These are phyloP conservation scores for Miamiensis avidus DNA, from an alignment of 169 alveolate species.

Conservation along the genomic window DNA sequence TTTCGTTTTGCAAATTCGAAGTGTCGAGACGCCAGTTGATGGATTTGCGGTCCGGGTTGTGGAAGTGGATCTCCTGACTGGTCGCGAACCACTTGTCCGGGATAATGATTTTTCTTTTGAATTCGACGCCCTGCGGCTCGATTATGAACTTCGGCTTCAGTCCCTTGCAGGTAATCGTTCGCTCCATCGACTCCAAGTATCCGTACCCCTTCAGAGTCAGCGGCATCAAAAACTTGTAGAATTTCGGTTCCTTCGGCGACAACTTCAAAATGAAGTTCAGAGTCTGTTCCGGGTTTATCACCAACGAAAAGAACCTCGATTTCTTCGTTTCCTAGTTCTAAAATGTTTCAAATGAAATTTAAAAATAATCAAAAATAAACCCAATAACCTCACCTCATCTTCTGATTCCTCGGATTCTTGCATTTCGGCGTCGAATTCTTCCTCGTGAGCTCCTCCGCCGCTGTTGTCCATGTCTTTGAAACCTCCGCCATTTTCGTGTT, in stretches of 20 bases:
- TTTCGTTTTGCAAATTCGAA: slow-evolving; percentile 46
- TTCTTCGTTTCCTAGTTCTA: slow-evolving; percentile 33
- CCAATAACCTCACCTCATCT: slow-evolving; percentile 2
- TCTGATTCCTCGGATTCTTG: slow-evolving; percentile 22
- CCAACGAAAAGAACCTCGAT: slow-evolving; percentile 33
- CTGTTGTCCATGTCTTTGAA: background rate
- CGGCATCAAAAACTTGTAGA: slow-evolving; percentile 77
- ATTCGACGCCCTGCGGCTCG: slow-evolving; percentile 63
- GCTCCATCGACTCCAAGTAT: slow-evolving; percentile 59
- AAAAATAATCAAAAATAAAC: too few species aligned
- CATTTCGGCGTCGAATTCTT: too few species aligned
- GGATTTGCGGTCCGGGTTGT: slow-evolving; percentile 81
- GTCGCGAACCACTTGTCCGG: slow-evolving; percentile 75
- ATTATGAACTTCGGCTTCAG: slow-evolving; percentile 78
- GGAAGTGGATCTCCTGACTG: slow-evolving; percentile 63
- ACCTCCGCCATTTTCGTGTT: background rate
- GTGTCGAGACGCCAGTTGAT: slow-evolving; percentile 74
- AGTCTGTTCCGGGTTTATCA: slow-evolving; percentile 56
- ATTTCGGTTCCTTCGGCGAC: slow-evolving; percentile 72
- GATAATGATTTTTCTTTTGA: slow-evolving; percentile 79
- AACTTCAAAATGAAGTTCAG: slow-evolving; percentile 57
- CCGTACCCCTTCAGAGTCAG: slow-evolving; percentile 63
- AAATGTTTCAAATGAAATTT: background rate
- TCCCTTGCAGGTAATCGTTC: slow-evolving; percentile 80
- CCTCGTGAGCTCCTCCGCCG: slow-evolving; percentile 15